Evolutionary conservation across 345 rosid genomes (phyloP).

Genomic region (Nephelium lappaceum): DNA sequence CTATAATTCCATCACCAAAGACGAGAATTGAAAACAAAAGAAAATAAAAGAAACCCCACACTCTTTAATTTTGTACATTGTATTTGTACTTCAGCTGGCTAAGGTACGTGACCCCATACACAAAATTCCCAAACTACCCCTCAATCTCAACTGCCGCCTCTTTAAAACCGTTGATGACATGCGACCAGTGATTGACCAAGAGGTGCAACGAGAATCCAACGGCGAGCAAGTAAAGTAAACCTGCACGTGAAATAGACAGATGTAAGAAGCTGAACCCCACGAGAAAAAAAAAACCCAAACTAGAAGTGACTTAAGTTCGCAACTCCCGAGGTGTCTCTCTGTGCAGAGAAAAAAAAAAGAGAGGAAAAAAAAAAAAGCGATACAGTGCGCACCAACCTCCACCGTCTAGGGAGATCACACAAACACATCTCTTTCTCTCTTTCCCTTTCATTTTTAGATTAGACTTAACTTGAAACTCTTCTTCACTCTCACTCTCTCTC

Average conservation of each 20-base stretch:
- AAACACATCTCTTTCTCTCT: not conserved
- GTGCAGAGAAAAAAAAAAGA: not conserved
- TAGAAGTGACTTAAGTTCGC: constrained; percentile 47
- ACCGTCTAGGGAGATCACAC: constrained; percentile 49
- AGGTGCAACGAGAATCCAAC: constrained; percentile 3
- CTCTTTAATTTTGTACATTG: constrained; percentile 1
- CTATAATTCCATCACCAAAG: not conserved
- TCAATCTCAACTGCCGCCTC: not conserved
- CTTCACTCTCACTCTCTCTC: constrained; percentile 12
- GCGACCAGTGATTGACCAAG: not conserved
- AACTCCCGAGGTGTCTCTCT: constrained; percentile 44
- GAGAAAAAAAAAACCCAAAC: constrained; percentile 32
- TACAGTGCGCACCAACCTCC: constrained; percentile 50
- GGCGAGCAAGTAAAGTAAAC: constrained; percentile 17
- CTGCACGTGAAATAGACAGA: constrained; percentile 23
- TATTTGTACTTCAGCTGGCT: constrained; percentile 12
- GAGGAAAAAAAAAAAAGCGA: not conserved
- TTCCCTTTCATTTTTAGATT: not conserved
- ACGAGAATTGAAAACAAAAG: not conserved
- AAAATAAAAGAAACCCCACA: not conserved
- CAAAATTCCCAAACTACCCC: not conserved
- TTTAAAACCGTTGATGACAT: constrained; percentile 11
- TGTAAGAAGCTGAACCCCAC: constrained; percentile 28
- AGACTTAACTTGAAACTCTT: not conserved
- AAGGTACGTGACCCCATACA: not conserved